phyloP scores from a whole-genome alignment of 2,329 filamentous ascomycete genomes.

The Chaetomiaceae sp. region DNA sequence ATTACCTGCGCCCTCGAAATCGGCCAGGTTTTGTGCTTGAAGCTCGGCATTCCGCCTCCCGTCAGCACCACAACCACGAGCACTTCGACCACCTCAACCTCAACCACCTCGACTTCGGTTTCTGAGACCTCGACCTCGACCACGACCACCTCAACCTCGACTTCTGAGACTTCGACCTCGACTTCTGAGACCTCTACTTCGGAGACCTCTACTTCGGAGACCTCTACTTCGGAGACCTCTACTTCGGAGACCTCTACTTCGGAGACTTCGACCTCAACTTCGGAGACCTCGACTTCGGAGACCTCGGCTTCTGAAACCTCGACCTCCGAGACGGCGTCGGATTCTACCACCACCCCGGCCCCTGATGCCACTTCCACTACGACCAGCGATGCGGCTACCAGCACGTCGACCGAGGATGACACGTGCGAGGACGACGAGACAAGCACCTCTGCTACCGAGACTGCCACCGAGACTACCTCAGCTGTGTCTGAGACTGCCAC shows the following conservation, averaged over 20 bases:
- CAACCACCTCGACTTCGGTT: constrained; percentile 13
- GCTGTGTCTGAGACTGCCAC: constrained; percentile 2
- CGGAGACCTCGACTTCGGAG: neutral
- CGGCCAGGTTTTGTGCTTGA: constrained; percentile 19
- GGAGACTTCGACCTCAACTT: neutral
- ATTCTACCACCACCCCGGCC: neutral
- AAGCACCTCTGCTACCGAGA: constrained; percentile 6
- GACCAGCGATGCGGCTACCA: constrained; percentile 11
- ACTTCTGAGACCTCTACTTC: neutral
- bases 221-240: neutral
- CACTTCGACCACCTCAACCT: constrained; percentile 6
- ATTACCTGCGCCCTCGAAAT: neutral
- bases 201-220: neutral
- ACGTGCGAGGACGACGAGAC: constrained; percentile 10
- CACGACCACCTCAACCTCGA: constrained; percentile 1
- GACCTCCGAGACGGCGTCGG: neutral
- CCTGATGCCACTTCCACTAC: constrained; percentile 7
- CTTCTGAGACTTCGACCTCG: constrained; percentile 1
- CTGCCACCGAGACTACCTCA: neutral
- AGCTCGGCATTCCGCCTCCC: constrained; percentile 9
- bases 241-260: constrained; percentile 7
- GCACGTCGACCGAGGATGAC: constrained; percentile 11
- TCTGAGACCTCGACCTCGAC: constrained; percentile 3
- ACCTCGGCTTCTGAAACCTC: neutral
- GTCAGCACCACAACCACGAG: constrained; percentile 11